Evolutionary conservation across 1,284 basidiomycete genomes (phyloP), one percentile per base, ranked within the genome.

Genomic region (Flammula alnicola): DNA sequence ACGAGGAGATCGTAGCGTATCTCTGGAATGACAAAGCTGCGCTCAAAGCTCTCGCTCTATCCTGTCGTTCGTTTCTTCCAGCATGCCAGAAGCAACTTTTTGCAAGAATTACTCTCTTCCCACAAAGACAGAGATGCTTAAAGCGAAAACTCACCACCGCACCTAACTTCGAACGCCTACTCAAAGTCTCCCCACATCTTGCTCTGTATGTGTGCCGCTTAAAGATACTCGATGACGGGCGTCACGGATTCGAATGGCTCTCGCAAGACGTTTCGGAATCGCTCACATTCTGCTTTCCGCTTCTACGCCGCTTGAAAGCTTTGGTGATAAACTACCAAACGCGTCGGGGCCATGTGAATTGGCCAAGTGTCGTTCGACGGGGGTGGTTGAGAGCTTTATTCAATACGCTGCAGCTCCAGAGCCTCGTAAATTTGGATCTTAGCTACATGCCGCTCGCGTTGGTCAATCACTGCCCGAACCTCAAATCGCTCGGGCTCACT

Each of bases 21-120:
- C 33, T 49, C 5, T 36, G 47, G 40, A 25, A 42, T 19, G 40
- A 49, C 40, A 29, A 12, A 11, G 22, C 16, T 16, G 36, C 48
- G 3, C 48, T 49, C 33, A 44, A 44, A 29, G 16, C 48, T 10
- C 44, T 40, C 10, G 33, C 48, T 11, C 42, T 49, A 12, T 38
- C 48, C 5, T 44, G 48, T 22, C 35, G 8, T 9, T 49, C 48
- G 14, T 44, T 44, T 32, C 22, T 37, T 5, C 14, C 29, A 1
- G 27, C 16, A 12, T 44, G 39, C 6, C 48, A 49, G 17, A 43
- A 20, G 14, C 30, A 32, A 17, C 22, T 49, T 6, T 49, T 49
- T 32, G 43, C 41, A n/a, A n/a, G n/a, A n/a, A n/a, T 36, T 27
- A 36, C 41, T n/a, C 17, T 36, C 33, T 36, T 19, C 14, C 33